Evolutionary conservation across 805 yeast species (phyloP).

Genomic region (Suhomyces kilbournensis): DNA sequence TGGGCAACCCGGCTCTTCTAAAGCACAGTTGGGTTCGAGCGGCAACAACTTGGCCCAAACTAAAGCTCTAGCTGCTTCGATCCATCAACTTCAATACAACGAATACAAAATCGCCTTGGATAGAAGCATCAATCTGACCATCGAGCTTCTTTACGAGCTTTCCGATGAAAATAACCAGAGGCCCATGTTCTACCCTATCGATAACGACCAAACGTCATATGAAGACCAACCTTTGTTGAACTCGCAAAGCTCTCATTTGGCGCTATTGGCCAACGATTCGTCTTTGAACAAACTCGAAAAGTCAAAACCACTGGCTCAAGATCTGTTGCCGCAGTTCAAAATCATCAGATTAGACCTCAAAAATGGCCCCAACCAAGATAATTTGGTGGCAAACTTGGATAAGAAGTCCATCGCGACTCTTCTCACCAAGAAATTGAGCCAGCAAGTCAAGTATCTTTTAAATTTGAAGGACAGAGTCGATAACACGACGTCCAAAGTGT

Average conservation of each 20-base stretch:
- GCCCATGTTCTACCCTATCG: constrained; percentile 60
- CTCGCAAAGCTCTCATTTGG: constrained; percentile 51
- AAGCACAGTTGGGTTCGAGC: not conserved
- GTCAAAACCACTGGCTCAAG: constrained; percentile 12
- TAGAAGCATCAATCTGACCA: constrained; percentile 54
- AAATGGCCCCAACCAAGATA: constrained; percentile 42
- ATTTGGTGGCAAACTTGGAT: constrained; percentile 57
- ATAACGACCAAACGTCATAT: constrained; percentile 18
- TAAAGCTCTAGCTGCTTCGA: constrained; percentile 44
- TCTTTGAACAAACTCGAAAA: constrained; percentile 15
- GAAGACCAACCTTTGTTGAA: constrained; percentile 36
- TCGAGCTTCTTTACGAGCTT: constrained; percentile 49
- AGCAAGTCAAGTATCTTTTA: constrained; percentile 62
- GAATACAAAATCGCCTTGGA: constrained; percentile 65
- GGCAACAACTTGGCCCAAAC: constrained; percentile 2
- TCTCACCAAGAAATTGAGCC: constrained; percentile 63
- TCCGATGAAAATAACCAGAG: constrained; percentile 54
- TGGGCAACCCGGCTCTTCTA: constrained; percentile 14
- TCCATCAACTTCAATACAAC: constrained; percentile 75
- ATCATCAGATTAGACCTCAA: constrained; percentile 63
- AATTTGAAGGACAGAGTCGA: constrained; percentile 80
- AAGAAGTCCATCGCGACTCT: constrained; percentile 66
- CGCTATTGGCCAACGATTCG: constrained; percentile 43
- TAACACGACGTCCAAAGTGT: constrained; percentile 88
- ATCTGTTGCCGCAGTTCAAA: constrained; percentile 44